These are phyloP conservation scores for Aspergillus carbonarius DNA, from an alignment of 2,329 filamentous ascomycete genomes.

Conservation along the genomic window DNA sequence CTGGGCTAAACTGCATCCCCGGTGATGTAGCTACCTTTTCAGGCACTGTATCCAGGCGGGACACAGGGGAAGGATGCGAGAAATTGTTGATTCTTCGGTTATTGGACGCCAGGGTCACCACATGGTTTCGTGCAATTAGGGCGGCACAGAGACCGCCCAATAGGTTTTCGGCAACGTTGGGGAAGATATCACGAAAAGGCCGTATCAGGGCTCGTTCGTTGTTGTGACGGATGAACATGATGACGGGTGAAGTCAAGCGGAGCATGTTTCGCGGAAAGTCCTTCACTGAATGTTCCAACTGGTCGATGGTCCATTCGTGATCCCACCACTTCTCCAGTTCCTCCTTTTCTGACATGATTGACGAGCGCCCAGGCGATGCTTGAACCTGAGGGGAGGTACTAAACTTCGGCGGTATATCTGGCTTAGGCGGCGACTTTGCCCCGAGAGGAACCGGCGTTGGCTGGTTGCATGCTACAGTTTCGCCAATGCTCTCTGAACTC, in stretches of 20 bases:
- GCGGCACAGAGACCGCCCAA: slow-evolving; percentile 39
- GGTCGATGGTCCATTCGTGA: slow-evolving; percentile 41
- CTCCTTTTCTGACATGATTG: slow-evolving; percentile 28
- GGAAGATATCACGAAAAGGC: slow-evolving; percentile 39
- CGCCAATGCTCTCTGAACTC: slow-evolving; percentile 27
- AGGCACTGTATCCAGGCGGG: slow-evolving; percentile 31
- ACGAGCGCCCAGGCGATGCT: slow-evolving; percentile 18
- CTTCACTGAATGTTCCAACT: slow-evolving; percentile 39
- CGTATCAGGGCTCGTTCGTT: slow-evolving; percentile 36
- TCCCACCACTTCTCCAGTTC: slow-evolving; percentile 36
- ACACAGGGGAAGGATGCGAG: slow-evolving; percentile 20
- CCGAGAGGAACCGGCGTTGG: slow-evolving; percentile 18
- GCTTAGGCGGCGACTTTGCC: slow-evolving; percentile 19
- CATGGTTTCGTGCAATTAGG: slow-evolving; percentile 39
- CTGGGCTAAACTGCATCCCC: slow-evolving; percentile 30
- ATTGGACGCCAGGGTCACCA: slow-evolving; percentile 30
- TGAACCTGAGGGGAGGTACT: slow-evolving; percentile 15
- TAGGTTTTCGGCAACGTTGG: slow-evolving; percentile 31
- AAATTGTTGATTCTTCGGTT: slow-evolving; percentile 25
- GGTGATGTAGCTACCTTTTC: slow-evolving; percentile 35
- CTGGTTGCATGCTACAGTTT: slow-evolving; percentile 26
- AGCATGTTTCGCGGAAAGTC: slow-evolving; percentile 37
- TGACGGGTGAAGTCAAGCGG: slow-evolving; percentile 39
- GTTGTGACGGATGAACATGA: slow-evolving; percentile 39
- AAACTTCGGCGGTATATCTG: slow-evolving; percentile 20